phyloP scores from a whole-genome alignment of 2,329 filamentous ascomycete genomes.

The Lizonia empirigonia region DNA sequence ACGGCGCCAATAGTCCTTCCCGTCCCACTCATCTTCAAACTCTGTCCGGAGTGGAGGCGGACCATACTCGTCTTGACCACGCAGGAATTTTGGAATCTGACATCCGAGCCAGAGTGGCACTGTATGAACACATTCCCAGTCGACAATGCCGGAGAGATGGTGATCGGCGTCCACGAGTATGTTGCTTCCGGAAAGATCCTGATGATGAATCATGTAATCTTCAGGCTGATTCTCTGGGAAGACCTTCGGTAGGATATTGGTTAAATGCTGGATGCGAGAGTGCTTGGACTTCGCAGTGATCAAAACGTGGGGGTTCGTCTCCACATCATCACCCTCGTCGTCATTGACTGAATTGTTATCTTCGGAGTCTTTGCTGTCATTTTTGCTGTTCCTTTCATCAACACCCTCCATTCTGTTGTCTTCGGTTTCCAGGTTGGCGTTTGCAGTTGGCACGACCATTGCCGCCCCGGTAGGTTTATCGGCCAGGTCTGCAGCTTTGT shows the following conservation, averaged over 20 bases:
- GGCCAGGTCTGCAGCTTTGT: too few species aligned
- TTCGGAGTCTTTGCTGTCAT: too few species aligned
- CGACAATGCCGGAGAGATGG: slow-evolving; percentile 17
- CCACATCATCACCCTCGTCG: too few species aligned
- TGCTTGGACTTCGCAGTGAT: too few species aligned
- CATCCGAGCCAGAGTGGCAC: slow-evolving; percentile 19
- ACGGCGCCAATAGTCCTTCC: background rate
- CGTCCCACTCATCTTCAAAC: background rate
- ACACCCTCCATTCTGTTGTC: too few species aligned
- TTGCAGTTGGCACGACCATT: too few species aligned
- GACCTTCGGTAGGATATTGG: background rate
- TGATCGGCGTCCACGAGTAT: slow-evolving; percentile 17
- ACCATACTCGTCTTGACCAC: background rate
- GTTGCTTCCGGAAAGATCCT: slow-evolving; percentile 10
- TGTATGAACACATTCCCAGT: slow-evolving; percentile 20
- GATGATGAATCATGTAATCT: slow-evolving; percentile 13
- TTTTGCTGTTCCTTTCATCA: too few species aligned
- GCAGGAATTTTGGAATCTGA: slow-evolving; percentile 16
- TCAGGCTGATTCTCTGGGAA: background rate
- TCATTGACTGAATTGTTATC: too few species aligned
- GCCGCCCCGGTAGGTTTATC: too few species aligned
- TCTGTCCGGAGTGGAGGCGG: background rate
- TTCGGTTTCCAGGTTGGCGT: too few species aligned
- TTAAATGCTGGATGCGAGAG: background rate
- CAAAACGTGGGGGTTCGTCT: too few species aligned